Evolutionary conservation across 345 rosid genomes (phyloP).

Genomic region (Durio zibethinus): DNA sequence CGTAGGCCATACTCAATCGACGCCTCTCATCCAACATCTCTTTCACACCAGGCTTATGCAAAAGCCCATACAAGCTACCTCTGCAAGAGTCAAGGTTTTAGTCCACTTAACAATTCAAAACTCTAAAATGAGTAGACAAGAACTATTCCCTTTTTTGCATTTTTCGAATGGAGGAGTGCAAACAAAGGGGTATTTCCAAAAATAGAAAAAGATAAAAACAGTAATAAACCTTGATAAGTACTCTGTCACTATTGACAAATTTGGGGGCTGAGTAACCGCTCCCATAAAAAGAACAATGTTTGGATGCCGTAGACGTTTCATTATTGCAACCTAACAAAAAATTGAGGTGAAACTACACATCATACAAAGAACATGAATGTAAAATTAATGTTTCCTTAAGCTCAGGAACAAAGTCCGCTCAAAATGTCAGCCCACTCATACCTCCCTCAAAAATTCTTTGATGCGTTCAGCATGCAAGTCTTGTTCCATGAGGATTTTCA

Average conservation of each 20-base stretch:
- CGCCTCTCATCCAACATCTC: constrained; percentile 92
- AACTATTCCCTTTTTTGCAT: not conserved
- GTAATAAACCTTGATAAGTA: constrained; percentile 82
- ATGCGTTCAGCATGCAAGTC: constrained; percentile 83
- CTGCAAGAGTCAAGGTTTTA: constrained; percentile 47
- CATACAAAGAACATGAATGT: constrained; percentile 21
- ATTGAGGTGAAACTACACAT: constrained; percentile 7
- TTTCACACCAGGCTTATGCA: constrained; percentile 82
- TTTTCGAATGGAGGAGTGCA: not conserved
- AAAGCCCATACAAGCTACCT: constrained; percentile 93
- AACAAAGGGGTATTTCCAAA: not conserved
- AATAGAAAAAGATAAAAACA: not conserved
- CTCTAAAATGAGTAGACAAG: not conserved
- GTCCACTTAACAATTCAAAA: constrained; percentile 13
- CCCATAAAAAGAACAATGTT: constrained; percentile 99
- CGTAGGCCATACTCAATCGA: constrained; percentile 91
- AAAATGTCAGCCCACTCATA: constrained; percentile 22
- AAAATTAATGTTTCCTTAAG: not conserved
- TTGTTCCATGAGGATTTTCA: constrained; percentile 99
- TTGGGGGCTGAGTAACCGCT: constrained; percentile 95
- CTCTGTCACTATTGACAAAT: constrained; percentile 96
- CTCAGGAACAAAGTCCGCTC: not conserved
- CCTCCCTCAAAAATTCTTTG: constrained; percentile 97
- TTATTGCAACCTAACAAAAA: constrained; percentile 75
- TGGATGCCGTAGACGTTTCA: constrained; percentile 98